phyloP scores from a whole-genome alignment of 2,329 filamentous ascomycete genomes.

The Aspergillus chevalieri region DNA sequence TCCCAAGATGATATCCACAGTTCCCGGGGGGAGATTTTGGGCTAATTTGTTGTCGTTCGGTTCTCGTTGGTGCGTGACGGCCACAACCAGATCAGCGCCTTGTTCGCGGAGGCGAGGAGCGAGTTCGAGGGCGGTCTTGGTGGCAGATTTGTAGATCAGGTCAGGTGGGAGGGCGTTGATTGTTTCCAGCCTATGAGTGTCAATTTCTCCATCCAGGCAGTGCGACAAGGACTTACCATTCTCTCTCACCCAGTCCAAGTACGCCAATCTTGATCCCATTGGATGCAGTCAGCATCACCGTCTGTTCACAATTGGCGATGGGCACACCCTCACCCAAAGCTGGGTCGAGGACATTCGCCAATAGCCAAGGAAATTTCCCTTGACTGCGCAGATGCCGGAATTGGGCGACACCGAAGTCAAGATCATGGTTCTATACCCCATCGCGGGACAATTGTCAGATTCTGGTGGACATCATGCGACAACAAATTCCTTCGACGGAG shows the following conservation, averaged over 20 bases:
- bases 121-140: constrained; percentile 66
- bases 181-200: constrained; percentile 58
- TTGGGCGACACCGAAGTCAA: constrained; percentile 83
- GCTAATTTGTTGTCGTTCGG: constrained; percentile 87
- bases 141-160: constrained; percentile 74
- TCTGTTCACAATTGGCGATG: constrained; percentile 69
- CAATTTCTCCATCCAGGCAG: background rate
- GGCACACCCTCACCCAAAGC: constrained; percentile 68
- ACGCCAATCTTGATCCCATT: constrained; percentile 83
- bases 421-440: constrained; percentile 67
- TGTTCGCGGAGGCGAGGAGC: constrained; percentile 66
- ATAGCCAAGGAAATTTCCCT: constrained; percentile 81
- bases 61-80: constrained; percentile 78
- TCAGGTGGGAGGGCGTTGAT: constrained; percentile 80
- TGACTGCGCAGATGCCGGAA: constrained; percentile 66
- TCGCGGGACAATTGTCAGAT: constrained; percentile 8
- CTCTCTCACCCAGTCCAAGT: constrained; percentile 77
- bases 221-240: constrained; percentile 51
- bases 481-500: background rate
- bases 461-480: background rate
- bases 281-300: constrained; percentile 68
- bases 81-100: constrained; percentile 76
- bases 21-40: constrained; percentile 59
- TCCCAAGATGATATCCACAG: constrained; percentile 79
- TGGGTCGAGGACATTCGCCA: constrained; percentile 82